These are phyloP conservation scores for Blastobotrys serpentis DNA, from an alignment of 1,139 yeast genomes.

Conservation along the genomic window DNA sequence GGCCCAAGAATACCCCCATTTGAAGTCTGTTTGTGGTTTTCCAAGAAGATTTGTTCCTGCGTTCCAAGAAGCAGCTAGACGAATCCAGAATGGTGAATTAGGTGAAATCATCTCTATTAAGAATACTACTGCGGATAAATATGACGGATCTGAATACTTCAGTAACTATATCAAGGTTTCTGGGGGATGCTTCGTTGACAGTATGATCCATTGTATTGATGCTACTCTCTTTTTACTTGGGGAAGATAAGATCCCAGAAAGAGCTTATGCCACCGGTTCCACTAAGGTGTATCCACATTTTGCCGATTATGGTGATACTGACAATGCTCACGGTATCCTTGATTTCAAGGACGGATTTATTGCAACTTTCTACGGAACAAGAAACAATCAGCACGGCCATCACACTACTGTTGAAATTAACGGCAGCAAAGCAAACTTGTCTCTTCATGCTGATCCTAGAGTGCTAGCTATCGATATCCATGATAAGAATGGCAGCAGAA, in stretches of 20 bases:
- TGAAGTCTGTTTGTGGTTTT: conserved; percentile 25
- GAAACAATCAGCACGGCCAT: conserved; percentile 26
- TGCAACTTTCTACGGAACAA: conserved; percentile 19
- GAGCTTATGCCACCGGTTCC: conserved; percentile 27
- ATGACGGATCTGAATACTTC: conserved; percentile 16
- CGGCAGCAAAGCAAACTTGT: conserved; percentile 22
- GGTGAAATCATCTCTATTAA: conserved; percentile 23
- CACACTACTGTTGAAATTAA: conserved; percentile 23
- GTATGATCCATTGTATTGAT: conserved; percentile 25
- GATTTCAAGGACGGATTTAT: conserved; percentile 19
- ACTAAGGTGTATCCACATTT: conserved; percentile 23
- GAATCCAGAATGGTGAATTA: conserved; percentile 22
- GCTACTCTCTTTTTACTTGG: conserved; percentile 23
- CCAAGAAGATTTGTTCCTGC: conserved; percentile 23
- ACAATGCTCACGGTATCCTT: conserved; percentile 24
- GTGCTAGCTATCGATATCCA: conserved; percentile 18
- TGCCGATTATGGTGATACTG: conserved; percentile 26
- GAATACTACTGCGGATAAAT: conserved; percentile 21
- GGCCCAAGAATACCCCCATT: conserved; percentile 21
- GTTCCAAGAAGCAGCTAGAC: conserved; percentile 19
- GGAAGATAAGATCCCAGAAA: conserved; percentile 19
- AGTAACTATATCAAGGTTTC: conserved; percentile 22
- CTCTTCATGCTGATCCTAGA: conserved; percentile 10
- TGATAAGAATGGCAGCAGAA: conserved; percentile 20
- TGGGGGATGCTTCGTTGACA: conserved; percentile 27